These are phyloP conservation scores for Spencermartinsiella ligniputridi DNA, from an alignment of 1,139 yeast genomes.

Conservation along the genomic window DNA sequence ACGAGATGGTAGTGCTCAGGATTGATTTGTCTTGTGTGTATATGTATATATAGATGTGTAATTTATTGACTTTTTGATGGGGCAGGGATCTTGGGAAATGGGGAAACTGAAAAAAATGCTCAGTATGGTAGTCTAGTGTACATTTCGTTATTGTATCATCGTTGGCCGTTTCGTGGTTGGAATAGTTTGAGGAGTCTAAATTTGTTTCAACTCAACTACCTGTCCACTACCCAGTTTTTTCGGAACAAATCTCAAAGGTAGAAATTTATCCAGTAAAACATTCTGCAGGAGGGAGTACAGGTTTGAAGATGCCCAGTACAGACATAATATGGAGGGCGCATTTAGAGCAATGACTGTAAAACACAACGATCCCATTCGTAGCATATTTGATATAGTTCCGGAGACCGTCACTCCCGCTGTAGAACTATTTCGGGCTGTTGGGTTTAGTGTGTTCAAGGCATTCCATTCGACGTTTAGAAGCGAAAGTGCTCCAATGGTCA, in stretches of 20 bases:
- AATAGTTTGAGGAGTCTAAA: too few relatives aligned
- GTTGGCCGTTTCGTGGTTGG: too few relatives aligned
- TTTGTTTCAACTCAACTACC: too few relatives aligned
- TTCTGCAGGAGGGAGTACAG: conserved; percentile 72
- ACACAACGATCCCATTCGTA: conserved; percentile 71
- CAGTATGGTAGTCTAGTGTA: not conserved
- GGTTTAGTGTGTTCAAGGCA: conserved; percentile 48
- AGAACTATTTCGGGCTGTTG: conserved; percentile 34
- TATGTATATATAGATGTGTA: conserved; percentile 1
- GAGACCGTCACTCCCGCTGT: conserved; percentile 55
- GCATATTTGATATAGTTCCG: conserved; percentile 52
- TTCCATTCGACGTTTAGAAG: conserved; percentile 80
- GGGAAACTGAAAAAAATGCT: not conserved
- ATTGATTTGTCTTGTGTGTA: conserved; percentile 36
- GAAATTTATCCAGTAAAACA: conserved; percentile 57
- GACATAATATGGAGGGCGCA: conserved; percentile 74
- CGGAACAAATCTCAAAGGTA: conserved; percentile 41
- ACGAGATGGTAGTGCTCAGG: conserved; percentile 92
- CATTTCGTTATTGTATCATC: not conserved
- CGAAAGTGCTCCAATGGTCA: conserved; percentile 64
- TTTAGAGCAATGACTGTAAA: conserved; percentile 82
- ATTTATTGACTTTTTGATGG: too few relatives aligned
- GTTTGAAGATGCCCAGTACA: conserved; percentile 88
- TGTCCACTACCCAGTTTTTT: not conserved
- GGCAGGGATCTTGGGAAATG: not conserved